Evolutionary conservation across 2,329 filamentous ascomycete genomes (phyloP), one percentile per base, ranked within the genome.

Genomic region (Colletotrichum sp.): DNA sequence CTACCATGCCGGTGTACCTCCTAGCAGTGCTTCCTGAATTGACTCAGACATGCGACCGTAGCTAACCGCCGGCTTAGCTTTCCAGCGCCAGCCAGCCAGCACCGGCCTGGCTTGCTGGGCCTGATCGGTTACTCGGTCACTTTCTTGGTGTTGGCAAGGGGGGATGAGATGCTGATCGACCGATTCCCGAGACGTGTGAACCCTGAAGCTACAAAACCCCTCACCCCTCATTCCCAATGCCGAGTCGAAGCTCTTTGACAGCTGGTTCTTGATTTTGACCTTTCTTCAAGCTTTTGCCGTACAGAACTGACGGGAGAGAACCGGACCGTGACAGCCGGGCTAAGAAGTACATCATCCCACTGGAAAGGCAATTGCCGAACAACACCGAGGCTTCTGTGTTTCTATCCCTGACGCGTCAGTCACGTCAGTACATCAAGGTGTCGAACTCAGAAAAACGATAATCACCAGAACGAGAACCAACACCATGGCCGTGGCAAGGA

Each of bases 171-270:
- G 29, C 9, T 61, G 70, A 73, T 76, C 44, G 64, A 69, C 64
- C 34, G 59, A 65, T 34, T 64, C 27, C 69, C 57, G 55, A 65
- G 63, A 30, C 29, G 12, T 52, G 57, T 27, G 57, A 76, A 64
- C 69, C 69, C 64, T 76, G 32, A 64, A 73, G 70, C 73, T 72
- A 64, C 73, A 64, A 76, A 76, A 73, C 70, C 70, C 70, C 70
- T 76, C 69, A 73, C 70, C 70, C 73, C 70, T 69, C 70, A 44
- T 63, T 49, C 16, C 6, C 12, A 49, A 8, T 22, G 13, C 9
- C 8, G 7, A 12, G 22, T 3, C 5, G 16, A 32, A 75, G 36
- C 62, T 69, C 19, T 30, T 39, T 52, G 22, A 55, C 29, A 55
- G 16, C 44, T 66, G 69, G 29, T 16, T 12, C 32, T 16, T 34